Percentiles rank a stretch among this genome's conserved stretches.
phyloP scores from a whole-genome alignment of 306 rosid species.

The Hippophae rhamnoides region DNA sequence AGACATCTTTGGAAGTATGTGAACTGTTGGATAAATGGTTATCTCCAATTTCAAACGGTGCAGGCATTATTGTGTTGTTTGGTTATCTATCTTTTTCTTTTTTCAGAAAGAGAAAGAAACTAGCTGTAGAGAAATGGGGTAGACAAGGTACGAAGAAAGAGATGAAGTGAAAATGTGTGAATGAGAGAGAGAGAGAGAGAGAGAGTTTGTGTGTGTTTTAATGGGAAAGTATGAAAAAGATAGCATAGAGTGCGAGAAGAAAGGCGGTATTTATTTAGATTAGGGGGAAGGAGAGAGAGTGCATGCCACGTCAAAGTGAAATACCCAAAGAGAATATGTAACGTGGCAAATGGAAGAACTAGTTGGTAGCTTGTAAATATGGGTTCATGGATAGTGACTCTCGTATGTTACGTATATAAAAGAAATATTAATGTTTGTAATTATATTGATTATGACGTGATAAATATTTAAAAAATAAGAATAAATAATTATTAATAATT shows the following conservation, averaged over 20 bases:
- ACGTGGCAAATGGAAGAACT: constrained; percentile 36
- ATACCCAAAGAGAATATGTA: constrained; percentile 9
- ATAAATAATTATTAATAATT: too few species aligned
- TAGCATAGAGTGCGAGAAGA: constrained; percentile 9
- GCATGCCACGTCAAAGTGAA: constrained; percentile 46
- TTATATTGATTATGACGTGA: too few species aligned
- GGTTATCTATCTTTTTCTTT: neutral
- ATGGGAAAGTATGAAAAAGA: neutral
- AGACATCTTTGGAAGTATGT: neutral
- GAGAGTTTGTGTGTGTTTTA: constrained; percentile 6
- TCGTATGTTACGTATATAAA: too few species aligned
- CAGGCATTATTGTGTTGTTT: constrained; percentile 1
- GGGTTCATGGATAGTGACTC: neutral
- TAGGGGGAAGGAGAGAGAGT: constrained; percentile 24
- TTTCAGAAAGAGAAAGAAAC: too few species aligned
- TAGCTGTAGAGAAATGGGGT: neutral
- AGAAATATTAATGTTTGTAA: too few species aligned
- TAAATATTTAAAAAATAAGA: too few species aligned
- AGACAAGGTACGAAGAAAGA: neutral
- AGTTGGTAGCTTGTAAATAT: constrained; percentile 14
- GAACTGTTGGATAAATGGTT: constrained; percentile 10
- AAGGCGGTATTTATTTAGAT: constrained; percentile 32
- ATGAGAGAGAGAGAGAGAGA: neutral
- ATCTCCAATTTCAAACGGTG: constrained; percentile 22
- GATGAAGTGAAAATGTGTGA: too few species aligned